Conservation (phyloP, 768 basidiomycete species). For the Cystoderma amianthinum region DNA sequence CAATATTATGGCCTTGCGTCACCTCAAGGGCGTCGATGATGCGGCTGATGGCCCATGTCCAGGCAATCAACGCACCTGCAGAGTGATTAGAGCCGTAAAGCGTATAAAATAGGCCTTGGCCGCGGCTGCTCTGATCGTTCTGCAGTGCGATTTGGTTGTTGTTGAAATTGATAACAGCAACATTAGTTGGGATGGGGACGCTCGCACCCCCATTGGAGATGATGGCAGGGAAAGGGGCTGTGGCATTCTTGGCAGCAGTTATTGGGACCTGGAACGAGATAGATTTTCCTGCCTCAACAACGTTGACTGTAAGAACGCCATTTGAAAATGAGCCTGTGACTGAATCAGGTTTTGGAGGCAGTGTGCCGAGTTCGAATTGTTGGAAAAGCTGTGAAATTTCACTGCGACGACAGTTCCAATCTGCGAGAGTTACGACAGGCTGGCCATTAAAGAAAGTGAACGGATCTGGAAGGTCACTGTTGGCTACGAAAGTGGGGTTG, state of each 20-base stretch:
- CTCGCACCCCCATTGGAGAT: slow-evolving; percentile 43
- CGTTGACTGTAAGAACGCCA: background rate
- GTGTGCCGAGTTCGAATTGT: slow-evolving; percentile 43
- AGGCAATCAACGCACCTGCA: slow-evolving; percentile 51
- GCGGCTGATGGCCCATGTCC: slow-evolving; percentile 56
- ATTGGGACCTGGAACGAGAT: background rate
- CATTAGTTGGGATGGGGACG: slow-evolving; percentile 26
- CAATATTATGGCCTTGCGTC: slow-evolving; percentile 38
- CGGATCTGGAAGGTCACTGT: slow-evolving; percentile 43
- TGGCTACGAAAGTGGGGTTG: slow-evolving; percentile 22
- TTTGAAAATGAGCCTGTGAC: background rate
- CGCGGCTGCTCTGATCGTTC: slow-evolving; percentile 34
- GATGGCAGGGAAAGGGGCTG: slow-evolving; percentile 42
- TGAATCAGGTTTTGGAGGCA: slow-evolving; percentile 44
- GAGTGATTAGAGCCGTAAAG: slow-evolving; percentile 40
- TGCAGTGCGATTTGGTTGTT: slow-evolving; percentile 52
- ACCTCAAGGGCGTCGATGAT: slow-evolving; percentile 55
- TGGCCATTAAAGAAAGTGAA: slow-evolving; percentile 44
- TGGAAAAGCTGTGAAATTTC: slow-evolving; percentile 33
- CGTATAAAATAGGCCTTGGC: slow-evolving; percentile 50
- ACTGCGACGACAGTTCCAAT: slow-evolving; percentile 43
- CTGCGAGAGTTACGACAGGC: slow-evolving; percentile 29
- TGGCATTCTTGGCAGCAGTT: slow-evolving; percentile 14
- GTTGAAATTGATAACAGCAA: slow-evolving; percentile 43
- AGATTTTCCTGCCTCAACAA: background rate